Conservation (phyloP, 2,329 filamentous ascomycete species). For the Fusarium lyarnte region DNA sequence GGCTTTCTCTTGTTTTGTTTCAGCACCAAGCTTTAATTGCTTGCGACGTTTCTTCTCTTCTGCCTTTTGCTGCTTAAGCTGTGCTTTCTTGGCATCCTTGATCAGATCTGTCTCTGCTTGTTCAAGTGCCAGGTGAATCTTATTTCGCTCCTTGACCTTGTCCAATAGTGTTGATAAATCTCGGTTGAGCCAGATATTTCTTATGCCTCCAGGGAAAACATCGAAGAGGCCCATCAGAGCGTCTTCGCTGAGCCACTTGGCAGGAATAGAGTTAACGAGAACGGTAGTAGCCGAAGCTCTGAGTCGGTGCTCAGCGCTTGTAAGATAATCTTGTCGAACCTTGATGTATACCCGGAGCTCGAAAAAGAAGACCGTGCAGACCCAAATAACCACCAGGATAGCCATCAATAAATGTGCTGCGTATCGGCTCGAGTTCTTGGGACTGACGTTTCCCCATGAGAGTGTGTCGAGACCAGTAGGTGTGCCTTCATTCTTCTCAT, state of each 20-base stretch:
- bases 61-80: conserved; percentile 73
- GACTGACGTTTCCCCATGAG: conserved; percentile 86
- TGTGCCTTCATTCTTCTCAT: conserved; percentile 43
- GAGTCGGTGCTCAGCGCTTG: conserved; percentile 92
- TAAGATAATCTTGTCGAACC: conserved; percentile 92
- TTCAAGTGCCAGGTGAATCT: conserved; percentile 78
- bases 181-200: conserved; percentile 96
- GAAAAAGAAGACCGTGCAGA: conserved; percentile 86
- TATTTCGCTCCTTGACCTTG: conserved; percentile 81
- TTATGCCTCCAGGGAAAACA: conserved; percentile 93
- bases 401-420: conserved; percentile 88
- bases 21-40: no score
- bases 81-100: conserved; percentile 78
- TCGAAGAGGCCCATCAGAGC: conserved; percentile 88
- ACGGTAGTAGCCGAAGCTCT: conserved; percentile 95
- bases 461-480: conserved; percentile 79
- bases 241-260: conserved; percentile 88
- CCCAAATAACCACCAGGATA: conserved; percentile 80
- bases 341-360: conserved; percentile 91
- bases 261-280: conserved; percentile 87
- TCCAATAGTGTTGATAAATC: conserved; percentile 85
- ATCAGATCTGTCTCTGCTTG: conserved; percentile 86
- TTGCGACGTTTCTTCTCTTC: no score
- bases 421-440: conserved; percentile 72
- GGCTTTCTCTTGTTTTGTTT: no score